A percentile compares a stretch with the other conserved stretches of the same genome.
Conservation (phyloP, 139 green algal species). For the Picochlorum sp. region DNA sequence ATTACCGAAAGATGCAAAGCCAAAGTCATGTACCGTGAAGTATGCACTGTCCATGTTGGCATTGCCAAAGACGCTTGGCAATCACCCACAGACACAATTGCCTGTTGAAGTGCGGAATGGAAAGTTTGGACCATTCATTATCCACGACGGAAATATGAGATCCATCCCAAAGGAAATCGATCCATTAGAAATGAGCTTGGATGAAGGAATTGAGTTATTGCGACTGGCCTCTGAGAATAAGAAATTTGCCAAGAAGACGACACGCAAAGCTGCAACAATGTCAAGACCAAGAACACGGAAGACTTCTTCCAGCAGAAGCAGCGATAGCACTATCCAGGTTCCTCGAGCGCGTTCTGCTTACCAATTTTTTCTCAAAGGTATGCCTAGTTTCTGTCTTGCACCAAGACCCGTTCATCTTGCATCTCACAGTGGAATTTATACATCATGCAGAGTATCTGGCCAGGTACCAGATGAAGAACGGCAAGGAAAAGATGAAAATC, state of each 20-base stretch:
- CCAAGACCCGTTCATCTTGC: too few relatives aligned
- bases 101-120: slow-evolving; percentile 17
- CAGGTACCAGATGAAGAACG: slow-evolving; percentile 1
- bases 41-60: slow-evolving; percentile 42
- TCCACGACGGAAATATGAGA: slow-evolving; percentile 3
- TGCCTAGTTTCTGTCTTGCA: too few relatives aligned
- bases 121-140: slow-evolving; percentile 25
- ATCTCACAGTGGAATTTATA: background rate
- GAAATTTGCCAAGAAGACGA: too few relatives aligned
- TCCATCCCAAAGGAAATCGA: slow-evolving; percentile 18
- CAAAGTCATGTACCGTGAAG: slow-evolving; percentile 23
- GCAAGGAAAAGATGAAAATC: slow-evolving; percentile 2
- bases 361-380: slow-evolving; percentile 12
- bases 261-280: too few relatives aligned
- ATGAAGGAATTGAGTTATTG: slow-evolving; percentile 27
- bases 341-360: slow-evolving; percentile 1
- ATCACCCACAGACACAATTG: slow-evolving; percentile 31
- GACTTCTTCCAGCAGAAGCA: background rate
- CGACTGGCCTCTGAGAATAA: background rate
- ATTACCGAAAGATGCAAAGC: slow-evolving; percentile 10
- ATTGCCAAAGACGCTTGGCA: slow-evolving; percentile 42
- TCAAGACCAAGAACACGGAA: too few relatives aligned
- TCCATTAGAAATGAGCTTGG: slow-evolving; percentile 12
- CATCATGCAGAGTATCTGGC: slow-evolving; percentile 8
- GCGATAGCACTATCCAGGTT: background rate